Evolutionary conservation across 1,284 basidiomycete genomes (phyloP).

Genomic region (Termitomyces sp.): DNA sequence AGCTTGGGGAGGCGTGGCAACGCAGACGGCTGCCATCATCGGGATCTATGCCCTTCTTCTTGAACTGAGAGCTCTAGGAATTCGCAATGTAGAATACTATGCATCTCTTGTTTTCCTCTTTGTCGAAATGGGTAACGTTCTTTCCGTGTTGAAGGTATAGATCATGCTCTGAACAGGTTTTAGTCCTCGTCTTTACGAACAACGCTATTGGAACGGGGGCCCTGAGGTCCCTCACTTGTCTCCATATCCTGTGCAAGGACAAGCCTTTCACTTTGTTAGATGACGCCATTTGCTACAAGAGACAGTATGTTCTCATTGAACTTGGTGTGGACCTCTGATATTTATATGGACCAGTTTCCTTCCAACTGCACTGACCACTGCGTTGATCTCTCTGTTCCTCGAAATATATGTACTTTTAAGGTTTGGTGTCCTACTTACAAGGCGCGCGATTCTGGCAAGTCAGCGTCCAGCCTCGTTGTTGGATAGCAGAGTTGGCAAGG

Average conservation of each 20-base stretch:
- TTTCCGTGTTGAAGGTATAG: not conserved
- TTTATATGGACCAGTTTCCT: slow-evolving; percentile 30
- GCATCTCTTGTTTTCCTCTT: slow-evolving; percentile 30
- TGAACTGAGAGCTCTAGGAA: slow-evolving; percentile 32
- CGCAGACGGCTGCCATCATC: slow-evolving; percentile 37
- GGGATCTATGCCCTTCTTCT: slow-evolving; percentile 39
- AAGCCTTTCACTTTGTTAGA: not conserved
- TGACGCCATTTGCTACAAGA: slow-evolving; percentile 11
- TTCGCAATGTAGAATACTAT: slow-evolving; percentile 31
- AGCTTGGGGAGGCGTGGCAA: slow-evolving; percentile 43
- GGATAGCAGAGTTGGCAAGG: slow-evolving; percentile 30
- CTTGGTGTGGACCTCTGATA: not conserved
- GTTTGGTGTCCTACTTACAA: slow-evolving; percentile 27
- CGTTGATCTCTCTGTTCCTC: slow-evolving; percentile 34
- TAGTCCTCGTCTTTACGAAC: slow-evolving; percentile 40
- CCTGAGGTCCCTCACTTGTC: slow-evolving; percentile 22
- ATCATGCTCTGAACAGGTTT: not conserved
- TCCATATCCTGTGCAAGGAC: not conserved
- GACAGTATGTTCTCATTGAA: slow-evolving; percentile 7
- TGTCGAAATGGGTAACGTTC: slow-evolving; percentile 34
- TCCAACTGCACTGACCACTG: slow-evolving; percentile 37
- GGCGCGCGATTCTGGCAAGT: slow-evolving; percentile 21
- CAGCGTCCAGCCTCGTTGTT: slow-evolving; percentile 22
- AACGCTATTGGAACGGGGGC: slow-evolving; percentile 38
- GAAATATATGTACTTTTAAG: slow-evolving; percentile 40